phyloP scores from a whole-genome alignment of 2,329 filamentous ascomycete genomes.

The Xylariaceae sp. region DNA sequence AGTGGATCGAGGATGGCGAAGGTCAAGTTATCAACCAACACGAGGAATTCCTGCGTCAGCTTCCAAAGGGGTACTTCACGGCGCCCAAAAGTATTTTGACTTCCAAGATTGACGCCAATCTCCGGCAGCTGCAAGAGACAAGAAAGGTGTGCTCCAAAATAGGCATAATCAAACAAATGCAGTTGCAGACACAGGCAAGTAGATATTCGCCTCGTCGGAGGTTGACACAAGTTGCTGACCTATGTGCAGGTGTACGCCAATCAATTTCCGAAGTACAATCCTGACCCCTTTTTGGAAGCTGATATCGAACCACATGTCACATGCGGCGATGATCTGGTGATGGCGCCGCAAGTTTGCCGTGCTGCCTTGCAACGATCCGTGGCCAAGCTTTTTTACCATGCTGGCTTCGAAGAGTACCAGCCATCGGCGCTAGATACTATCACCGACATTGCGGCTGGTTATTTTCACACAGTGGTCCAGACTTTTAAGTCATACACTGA shows the following conservation, averaged over 20 bases:
- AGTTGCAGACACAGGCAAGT: conserved; percentile 85
- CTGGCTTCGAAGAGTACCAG: conserved; percentile 94
- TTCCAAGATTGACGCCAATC: conserved; percentile 81
- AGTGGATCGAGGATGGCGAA: conserved; percentile 86
- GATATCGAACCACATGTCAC: conserved; percentile 88
- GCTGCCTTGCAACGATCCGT: conserved; percentile 84
- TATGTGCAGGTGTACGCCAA: conserved; percentile 78
- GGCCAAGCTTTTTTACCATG: conserved; percentile 91
- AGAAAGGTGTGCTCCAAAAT: conserved; percentile 95
- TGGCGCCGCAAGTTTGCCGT: conserved; percentile 76
- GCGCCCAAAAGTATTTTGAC: conserved; percentile 69
- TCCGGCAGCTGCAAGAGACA: conserved; percentile 93
- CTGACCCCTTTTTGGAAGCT: conserved; percentile 77
- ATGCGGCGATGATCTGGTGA: conserved; percentile 80
- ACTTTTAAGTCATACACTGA: conserved; percentile 81
- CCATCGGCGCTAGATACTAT: conserved; percentile 87
- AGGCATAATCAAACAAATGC: conserved; percentile 98
- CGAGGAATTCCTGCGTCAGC: conserved; percentile 75
- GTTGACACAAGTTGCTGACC: conserved; percentile 24
- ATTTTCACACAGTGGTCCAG: conserved; percentile 76
- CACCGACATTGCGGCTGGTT: conserved; percentile 84
- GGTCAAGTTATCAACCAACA: conserved; percentile 83
- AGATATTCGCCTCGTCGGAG: background rate
- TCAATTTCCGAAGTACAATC: conserved; percentile 95
- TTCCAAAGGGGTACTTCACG: conserved; percentile 69